These are phyloP conservation scores for Phragmites australis DNA, from an alignment of 176 grass and related monocot species.

Conservation along the genomic window DNA sequence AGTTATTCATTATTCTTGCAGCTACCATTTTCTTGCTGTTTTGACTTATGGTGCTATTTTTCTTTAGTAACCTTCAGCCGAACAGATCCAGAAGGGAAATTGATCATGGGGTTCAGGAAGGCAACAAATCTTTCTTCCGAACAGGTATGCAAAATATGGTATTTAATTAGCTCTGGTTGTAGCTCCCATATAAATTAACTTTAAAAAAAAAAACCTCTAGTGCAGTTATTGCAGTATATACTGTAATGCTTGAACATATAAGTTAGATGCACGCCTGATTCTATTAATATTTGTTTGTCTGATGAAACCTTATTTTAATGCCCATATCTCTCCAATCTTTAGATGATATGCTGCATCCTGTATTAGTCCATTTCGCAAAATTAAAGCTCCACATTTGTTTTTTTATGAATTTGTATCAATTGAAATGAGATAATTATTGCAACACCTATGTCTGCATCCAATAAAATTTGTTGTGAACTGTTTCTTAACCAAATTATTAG, in stretches of 20 bases:
- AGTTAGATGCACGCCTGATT: not conserved
- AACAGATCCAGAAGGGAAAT: slow-evolving; percentile 93
- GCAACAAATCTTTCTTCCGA: slow-evolving; percentile 64
- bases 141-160: slow-evolving; percentile 52
- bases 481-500: not conserved
- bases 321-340: not conserved
- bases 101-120: slow-evolving; percentile 98
- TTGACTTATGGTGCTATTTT: slow-evolving; percentile 26
- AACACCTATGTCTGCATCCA: not conserved
- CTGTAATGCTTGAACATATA: not conserved
- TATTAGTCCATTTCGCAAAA: slow-evolving; percentile 10
- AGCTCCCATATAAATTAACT: not conserved
- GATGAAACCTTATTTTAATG: not conserved
- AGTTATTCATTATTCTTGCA: not conserved
- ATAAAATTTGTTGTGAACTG: not conserved
- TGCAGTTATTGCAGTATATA: slow-evolving; percentile 10
- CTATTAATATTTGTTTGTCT: not conserved
- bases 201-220: not conserved
- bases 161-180: not conserved
- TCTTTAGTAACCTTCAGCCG: slow-evolving; percentile 88
- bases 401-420: not conserved
- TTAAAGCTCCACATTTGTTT: not conserved
- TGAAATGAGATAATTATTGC: slow-evolving; percentile 4
- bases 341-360: slow-evolving; percentile 17
- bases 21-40: not conserved